A percentile compares a stretch with the other conserved stretches of the same genome.
phyloP scores from a whole-genome alignment of 2,329 filamentous ascomycete species.

The Bisporella sp. region DNA sequence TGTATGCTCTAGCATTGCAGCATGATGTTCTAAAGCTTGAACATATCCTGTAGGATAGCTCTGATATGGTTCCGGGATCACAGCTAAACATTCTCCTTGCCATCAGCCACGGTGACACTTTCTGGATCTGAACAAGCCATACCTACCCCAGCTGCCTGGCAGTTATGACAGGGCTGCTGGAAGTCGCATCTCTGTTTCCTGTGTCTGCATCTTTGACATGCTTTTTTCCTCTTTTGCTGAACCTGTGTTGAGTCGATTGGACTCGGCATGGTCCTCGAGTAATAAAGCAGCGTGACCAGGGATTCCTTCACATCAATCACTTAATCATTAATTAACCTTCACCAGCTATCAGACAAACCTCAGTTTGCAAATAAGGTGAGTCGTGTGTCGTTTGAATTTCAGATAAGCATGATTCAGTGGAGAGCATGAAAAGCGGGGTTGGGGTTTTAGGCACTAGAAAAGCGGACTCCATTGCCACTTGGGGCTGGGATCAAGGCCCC shows the following conservation, averaged over 20 bases:
- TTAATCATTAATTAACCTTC: background rate
- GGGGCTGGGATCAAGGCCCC: too few species aligned
- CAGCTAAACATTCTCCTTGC: conserved; percentile 2
- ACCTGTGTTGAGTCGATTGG: background rate
- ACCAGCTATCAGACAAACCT: background rate
- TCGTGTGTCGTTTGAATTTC: background rate
- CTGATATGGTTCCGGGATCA: conserved; percentile 4
- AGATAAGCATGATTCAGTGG: background rate
- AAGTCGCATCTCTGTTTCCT: conserved; percentile 11
- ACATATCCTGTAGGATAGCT: conserved; percentile 8
- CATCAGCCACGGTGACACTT: background rate
- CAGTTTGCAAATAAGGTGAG: background rate
- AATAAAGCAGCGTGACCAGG: background rate
- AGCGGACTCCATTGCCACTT: too few species aligned
- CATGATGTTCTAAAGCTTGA: conserved; percentile 6
- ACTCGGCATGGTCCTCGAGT: background rate
- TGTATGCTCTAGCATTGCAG: conserved; percentile 5
- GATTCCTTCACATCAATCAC: background rate
- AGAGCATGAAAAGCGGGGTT: too few species aligned
- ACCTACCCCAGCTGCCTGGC: conserved; percentile 1
- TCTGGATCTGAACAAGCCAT: background rate
- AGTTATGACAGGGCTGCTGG: conserved; percentile 10
- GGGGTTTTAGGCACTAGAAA: too few species aligned
- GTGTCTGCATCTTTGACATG: conserved; percentile 6
- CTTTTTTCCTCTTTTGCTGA: conserved; percentile 6